Evolutionary conservation across 192 early-diverging fungal genomes (phyloP).

Genomic region (Cetraspora pellucida): DNA sequence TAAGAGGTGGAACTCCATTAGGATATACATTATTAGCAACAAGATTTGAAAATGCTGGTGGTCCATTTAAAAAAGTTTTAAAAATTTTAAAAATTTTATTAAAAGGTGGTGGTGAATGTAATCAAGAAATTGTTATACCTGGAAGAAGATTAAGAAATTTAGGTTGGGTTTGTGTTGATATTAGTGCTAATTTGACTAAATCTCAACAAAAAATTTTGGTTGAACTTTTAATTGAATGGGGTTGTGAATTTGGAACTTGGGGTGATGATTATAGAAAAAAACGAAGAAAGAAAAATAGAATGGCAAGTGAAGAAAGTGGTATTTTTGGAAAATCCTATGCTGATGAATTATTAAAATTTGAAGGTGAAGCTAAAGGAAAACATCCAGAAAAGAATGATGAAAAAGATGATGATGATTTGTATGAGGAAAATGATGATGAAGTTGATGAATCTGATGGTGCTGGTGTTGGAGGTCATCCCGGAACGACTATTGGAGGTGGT

Average conservation of each 20-base stretch:
- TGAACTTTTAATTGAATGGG: constrained; percentile 5
- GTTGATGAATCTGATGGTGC: not conserved
- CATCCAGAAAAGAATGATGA: not conserved
- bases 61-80: constrained; percentile 19
- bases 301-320: not conserved
- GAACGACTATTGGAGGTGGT: not conserved
- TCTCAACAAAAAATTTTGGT: not conserved
- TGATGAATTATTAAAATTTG: not conserved
- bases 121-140: not conserved
- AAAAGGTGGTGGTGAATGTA: constrained; percentile 3
- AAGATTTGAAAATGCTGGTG: not conserved
- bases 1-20: not conserved
- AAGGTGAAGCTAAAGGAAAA: not conserved
- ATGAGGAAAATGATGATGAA: not conserved
- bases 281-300: not conserved
- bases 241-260: not conserved
- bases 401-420: not conserved
- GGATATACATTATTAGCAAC: constrained; percentile 7
- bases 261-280: too few species aligned
- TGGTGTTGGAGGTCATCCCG: not conserved
- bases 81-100: constrained; percentile 17
- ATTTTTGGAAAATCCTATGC: not conserved
- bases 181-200: not conserved
- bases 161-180: constrained; percentile 4
- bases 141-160: constrained; percentile 12